phyloP scores from a whole-genome alignment of 768 basidiomycete species.

The Guyanaporus albipodus region DNA sequence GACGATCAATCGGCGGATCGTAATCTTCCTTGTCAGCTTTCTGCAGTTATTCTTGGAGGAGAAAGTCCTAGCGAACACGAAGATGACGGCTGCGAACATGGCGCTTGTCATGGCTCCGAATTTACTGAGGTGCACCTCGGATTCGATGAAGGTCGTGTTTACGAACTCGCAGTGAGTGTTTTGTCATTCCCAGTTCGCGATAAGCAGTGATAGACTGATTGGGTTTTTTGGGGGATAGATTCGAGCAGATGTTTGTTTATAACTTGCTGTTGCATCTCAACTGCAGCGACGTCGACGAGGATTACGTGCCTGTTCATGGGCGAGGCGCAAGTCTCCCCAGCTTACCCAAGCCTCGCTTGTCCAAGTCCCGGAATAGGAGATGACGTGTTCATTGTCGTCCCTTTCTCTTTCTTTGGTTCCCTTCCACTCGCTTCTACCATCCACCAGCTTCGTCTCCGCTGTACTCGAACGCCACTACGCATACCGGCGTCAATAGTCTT shows the following conservation, averaged over 20 bases:
- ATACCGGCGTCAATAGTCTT: conserved; percentile 1
- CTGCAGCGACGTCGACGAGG: conserved; percentile 68
- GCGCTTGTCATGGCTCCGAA: conserved; percentile 93
- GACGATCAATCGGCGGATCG: conserved; percentile 79
- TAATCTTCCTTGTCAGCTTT: conserved; percentile 88
- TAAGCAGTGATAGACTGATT: conserved; percentile 8
- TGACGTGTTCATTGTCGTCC: conserved; percentile 7
- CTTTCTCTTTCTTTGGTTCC: neutral
- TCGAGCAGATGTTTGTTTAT: conserved; percentile 85
- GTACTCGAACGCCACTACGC: conserved; percentile 17
- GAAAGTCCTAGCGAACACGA: conserved; percentile 64
- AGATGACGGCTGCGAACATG: conserved; percentile 88
- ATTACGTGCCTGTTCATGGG: conserved; percentile 77
- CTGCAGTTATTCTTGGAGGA: conserved; percentile 85
- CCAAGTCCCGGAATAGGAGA: conserved; percentile 56
- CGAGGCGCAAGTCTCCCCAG: conserved; percentile 59
- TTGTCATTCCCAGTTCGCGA: neutral
- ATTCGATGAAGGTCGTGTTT: conserved; percentile 85
- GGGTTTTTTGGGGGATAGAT: conserved; percentile 44
- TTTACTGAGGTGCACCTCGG: conserved; percentile 78
- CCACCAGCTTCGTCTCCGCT: conserved; percentile 1
- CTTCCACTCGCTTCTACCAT: neutral
- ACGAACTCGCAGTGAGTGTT: conserved; percentile 82
- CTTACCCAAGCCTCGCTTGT: conserved; percentile 40
- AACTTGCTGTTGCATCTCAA: conserved; percentile 78